Evolutionary conservation across 2,329 filamentous ascomycete genomes (phyloP), one percentile per base, ranked within the genome.

Genomic region (Claviceps maximensis): DNA sequence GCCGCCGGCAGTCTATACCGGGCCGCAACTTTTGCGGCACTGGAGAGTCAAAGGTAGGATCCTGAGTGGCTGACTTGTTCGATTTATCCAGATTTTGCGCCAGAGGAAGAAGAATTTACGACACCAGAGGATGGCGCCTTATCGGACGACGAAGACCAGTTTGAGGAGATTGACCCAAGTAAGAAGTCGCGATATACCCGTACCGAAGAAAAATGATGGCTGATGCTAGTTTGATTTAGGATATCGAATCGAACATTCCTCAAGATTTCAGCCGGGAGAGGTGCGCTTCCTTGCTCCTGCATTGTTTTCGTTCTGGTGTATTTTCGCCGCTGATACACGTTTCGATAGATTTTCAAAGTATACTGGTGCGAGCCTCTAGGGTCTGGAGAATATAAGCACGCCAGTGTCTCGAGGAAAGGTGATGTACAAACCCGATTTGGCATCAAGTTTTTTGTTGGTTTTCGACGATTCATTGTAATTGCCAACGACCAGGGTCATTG

Each of bases 401-500:
- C 61, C 1, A 66, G 63, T 12, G 61, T 70, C 7, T 69, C 65
- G 8, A 67, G 62, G 25, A 64, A 60, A 42, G 60, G 65, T 5
- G 66, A 63, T 31, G 65, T 66, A 23, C 64, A 64, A 48, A 68
- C 68, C 33, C 62, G 62, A 33, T 64, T 64, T 46, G 63, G 65
- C 15, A 66, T 67, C 9, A 65, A 63, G 15, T 73, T 78, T 44
- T 75, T 75, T 54, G 65, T 73, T 19, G 74, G 75, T 1, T 73
- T 77, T 52, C 71, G 77, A 4, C 73, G 77, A 3, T 81, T 80
- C 53, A 73, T 82, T 42, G 72, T 81, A 4, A 67, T 79, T 17
- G 71, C 67, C 1, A 76, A 72, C 49, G 72, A 76, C 27, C 67
- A 71, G 19, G 78, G 78, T 2, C 74, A 79, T 56, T 77, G 73